Conservation (phyloP, 2,329 filamentous ascomycete species). For the Kalmusia sp. region DNA sequence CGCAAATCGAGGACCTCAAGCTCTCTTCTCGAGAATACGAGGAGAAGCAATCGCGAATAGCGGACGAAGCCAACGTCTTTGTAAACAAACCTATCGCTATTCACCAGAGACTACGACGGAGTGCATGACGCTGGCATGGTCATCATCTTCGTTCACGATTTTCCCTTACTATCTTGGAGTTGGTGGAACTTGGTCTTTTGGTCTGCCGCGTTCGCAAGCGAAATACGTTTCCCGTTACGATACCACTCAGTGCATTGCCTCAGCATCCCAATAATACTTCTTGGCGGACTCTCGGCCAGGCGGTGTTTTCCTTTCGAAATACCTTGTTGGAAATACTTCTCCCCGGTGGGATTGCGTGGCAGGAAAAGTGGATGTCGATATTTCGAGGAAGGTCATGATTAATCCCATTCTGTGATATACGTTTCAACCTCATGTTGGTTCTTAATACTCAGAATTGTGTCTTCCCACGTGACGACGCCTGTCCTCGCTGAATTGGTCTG, state of each 20-base stretch:
- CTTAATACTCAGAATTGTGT: too few species aligned
- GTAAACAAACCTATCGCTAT: conserved; percentile 50
- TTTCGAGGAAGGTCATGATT: too few species aligned
- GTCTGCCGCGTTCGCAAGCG: background rate
- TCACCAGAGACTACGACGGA: conserved; percentile 40
- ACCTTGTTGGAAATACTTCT: background rate
- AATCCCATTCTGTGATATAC: too few species aligned
- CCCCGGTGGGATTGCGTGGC: too few species aligned
- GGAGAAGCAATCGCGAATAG: conserved; percentile 48
- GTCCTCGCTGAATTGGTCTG: too few species aligned
- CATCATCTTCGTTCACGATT: background rate
- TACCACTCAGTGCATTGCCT: background rate
- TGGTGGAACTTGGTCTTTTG: background rate
- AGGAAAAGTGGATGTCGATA: too few species aligned
- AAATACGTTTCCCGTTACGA: background rate
- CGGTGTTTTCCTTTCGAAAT: background rate
- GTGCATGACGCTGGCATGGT: conserved; percentile 19
- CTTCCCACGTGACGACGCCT: too few species aligned
- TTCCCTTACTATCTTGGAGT: background rate
- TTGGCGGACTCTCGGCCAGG: background rate
- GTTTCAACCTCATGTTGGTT: too few species aligned
- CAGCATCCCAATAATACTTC: background rate
- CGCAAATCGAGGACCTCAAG: conserved; percentile 52
- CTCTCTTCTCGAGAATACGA: conserved; percentile 50
- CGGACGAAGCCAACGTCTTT: conserved; percentile 43